Conservation (phyloP, 768 basidiomycete species). For the Kwoniella botswanensis region DNA sequence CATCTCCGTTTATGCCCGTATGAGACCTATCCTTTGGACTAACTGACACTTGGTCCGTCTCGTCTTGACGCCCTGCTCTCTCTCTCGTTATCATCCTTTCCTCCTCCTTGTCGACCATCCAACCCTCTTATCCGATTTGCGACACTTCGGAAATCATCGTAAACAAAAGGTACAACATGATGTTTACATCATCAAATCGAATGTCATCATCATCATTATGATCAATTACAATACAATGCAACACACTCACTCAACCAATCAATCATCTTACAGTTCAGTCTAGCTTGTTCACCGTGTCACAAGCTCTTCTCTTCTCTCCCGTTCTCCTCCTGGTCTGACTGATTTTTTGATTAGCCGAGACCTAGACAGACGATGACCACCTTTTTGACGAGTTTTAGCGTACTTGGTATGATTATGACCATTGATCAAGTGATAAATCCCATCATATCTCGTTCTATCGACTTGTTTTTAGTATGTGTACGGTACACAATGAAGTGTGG, state of each 20-base stretch:
- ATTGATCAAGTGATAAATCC: neutral
- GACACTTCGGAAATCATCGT: neutral
- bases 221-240: neutral
- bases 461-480: neutral
- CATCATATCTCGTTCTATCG: too few species aligned
- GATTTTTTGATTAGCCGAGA: neutral
- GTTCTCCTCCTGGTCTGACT: too few species aligned
- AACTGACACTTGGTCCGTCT: neutral
- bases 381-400: neutral
- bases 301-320: too few species aligned
- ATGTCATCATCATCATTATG: neutral
- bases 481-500: neutral
- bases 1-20: neutral
- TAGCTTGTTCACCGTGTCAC: neutral
- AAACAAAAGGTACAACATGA: neutral
- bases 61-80: neutral
- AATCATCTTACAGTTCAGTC: neutral
- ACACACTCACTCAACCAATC: neutral
- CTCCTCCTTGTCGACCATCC: neutral
- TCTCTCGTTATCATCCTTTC: neutral
- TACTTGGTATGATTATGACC: neutral
- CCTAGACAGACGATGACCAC: neutral
- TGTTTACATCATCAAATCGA: neutral
- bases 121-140: neutral
- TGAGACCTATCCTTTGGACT: neutral